These are phyloP conservation scores for Dacryopinax spathularia DNA, from an alignment of 768 basidiomycete species.

Conservation along the genomic window DNA sequence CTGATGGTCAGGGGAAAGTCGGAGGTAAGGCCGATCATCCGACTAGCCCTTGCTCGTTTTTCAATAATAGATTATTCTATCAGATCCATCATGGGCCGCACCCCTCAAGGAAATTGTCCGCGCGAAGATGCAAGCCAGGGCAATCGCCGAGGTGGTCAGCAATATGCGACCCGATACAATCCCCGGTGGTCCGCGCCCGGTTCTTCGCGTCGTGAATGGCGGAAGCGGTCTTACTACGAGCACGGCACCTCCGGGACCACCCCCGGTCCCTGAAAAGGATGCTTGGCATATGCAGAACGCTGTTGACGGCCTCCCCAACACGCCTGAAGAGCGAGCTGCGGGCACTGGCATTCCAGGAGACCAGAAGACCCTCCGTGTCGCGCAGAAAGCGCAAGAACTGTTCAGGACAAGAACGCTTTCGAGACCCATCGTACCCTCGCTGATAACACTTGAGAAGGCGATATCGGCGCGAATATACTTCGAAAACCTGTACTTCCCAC, in stretches of 20 bases:
- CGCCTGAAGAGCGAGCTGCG: background rate
- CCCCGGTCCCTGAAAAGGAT: background rate
- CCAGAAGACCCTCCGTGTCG: background rate
- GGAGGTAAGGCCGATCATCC: constrained; percentile 43
- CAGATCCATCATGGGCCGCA: constrained; percentile 78
- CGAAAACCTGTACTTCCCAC: constrained; percentile 75
- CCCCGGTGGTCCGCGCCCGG: constrained; percentile 23
- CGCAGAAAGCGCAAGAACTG: background rate
- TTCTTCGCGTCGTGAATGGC: constrained; percentile 69
- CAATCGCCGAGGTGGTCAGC: constrained; percentile 46
- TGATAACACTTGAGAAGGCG: constrained; percentile 85
- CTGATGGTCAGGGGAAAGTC: constrained; percentile 76
- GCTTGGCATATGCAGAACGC: background rate
- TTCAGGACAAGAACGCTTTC: constrained; percentile 8
- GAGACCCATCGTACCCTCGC: constrained; percentile 63
- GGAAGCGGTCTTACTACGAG: constrained; percentile 56
- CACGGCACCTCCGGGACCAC: constrained; percentile 26
- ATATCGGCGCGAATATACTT: constrained; percentile 89
- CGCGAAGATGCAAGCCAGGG: constrained; percentile 47
- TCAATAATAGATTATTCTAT: constrained; percentile 15
- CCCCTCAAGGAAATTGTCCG: constrained; percentile 72
- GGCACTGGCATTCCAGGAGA: background rate
- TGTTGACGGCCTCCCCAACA: constrained; percentile 8
- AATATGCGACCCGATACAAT: constrained; percentile 27
- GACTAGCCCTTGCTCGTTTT: constrained; percentile 10